Evolutionary conservation across 257 asterid genomes (phyloP).

Genomic region (Thymus quinquecostatus): DNA sequence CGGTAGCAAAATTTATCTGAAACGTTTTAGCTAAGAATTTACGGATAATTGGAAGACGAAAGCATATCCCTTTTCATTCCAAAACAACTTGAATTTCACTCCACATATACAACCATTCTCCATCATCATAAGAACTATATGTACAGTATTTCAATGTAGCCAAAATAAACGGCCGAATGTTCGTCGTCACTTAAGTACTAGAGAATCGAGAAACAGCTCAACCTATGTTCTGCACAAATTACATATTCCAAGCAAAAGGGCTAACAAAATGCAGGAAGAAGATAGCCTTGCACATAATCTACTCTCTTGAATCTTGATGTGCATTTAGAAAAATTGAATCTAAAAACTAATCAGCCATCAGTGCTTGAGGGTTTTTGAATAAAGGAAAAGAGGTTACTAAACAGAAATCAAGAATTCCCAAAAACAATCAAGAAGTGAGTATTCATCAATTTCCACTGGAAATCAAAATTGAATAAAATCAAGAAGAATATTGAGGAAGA

Average conservation of each 20-base stretch:
- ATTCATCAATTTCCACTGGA: no score
- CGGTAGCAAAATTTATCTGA: conserved; percentile 80
- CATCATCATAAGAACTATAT: background rate
- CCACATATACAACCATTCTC: conserved; percentile 4
- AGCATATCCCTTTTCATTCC: conserved; percentile 1
- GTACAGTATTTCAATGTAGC: background rate
- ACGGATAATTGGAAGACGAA: background rate
- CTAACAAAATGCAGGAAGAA: background rate
- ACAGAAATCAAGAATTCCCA: no score
- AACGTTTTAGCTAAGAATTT: conserved; percentile 33
- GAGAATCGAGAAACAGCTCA: background rate
- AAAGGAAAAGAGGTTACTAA: no score
- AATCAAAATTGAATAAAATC: background rate
- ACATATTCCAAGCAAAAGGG: background rate
- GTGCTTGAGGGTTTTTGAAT: no score
- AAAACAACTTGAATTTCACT: background rate
- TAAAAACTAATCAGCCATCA: no score
- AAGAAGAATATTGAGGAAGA: background rate
- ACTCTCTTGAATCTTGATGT: no score
- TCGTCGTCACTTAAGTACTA: no score
- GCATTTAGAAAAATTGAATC: no score
- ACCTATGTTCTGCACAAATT: background rate
- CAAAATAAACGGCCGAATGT: background rate
- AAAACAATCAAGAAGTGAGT: no score
- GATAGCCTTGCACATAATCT: background rate